phyloP scores from a whole-genome alignment of 352 stramenopile species.

The Plasmopara viticola region DNA sequence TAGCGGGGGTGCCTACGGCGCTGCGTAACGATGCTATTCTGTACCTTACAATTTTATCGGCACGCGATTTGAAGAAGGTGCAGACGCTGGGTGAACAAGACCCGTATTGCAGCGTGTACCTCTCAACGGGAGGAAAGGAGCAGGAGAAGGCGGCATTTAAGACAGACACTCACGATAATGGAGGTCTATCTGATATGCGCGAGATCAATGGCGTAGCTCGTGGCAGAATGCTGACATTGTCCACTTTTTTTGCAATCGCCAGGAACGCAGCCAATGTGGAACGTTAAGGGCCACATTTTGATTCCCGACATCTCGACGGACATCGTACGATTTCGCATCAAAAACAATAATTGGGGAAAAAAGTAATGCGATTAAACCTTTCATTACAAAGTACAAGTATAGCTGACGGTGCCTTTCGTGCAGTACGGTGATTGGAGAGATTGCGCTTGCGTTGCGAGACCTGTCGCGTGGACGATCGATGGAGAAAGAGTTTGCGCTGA shows the following conservation, averaged over 20 bases:
- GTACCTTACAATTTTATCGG: conserved; percentile 60
- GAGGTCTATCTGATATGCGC: conserved; percentile 24
- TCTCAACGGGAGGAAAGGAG: conserved; percentile 50
- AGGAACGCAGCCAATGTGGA: conserved; percentile 64
- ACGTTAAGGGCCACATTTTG: conserved; percentile 66
- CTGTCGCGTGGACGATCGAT: conserved; percentile 67
- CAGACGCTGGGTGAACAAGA: conserved; percentile 69
- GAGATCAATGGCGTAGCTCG: background rate
- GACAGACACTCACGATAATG: conserved; percentile 67
- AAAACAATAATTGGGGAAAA: conserved; percentile 78
- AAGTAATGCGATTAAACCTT: conserved; percentile 34
- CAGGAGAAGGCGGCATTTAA: conserved; percentile 53
- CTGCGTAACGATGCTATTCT: conserved; percentile 67
- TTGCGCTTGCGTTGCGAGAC: conserved; percentile 59
- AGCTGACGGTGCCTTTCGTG: conserved; percentile 4
- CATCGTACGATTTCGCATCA: conserved; percentile 59
- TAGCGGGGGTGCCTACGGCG: conserved; percentile 20
- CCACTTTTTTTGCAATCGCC: background rate
- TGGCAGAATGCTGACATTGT: conserved; percentile 1
- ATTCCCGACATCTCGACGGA: conserved; percentile 62
- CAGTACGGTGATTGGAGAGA: conserved; percentile 66
- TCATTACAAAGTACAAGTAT: background rate
- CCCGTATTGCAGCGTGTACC: conserved; percentile 58
- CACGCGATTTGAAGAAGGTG: conserved; percentile 59
- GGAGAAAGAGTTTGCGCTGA: conserved; percentile 74